These are phyloP conservation scores for Aspergillus hortae DNA, from an alignment of 2,329 filamentous ascomycete genomes.

Conservation along the genomic window DNA sequence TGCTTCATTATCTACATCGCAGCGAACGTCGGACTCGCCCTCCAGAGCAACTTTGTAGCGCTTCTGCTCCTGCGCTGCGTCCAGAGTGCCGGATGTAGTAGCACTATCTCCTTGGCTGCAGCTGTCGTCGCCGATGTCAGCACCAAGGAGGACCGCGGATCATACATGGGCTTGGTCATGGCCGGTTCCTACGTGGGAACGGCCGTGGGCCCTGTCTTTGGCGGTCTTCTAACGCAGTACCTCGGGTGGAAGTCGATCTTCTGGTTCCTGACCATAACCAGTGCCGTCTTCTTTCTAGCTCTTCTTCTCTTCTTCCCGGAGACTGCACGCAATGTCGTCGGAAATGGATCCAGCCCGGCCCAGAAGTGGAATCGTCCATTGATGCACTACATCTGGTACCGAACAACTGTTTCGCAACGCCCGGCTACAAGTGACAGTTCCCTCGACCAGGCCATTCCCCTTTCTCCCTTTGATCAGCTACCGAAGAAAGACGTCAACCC, in stretches of 20 bases:
- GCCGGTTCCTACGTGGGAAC: slow-evolving; percentile 54
- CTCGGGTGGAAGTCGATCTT: slow-evolving; percentile 63
- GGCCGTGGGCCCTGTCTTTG: slow-evolving; percentile 57
- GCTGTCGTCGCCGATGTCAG: slow-evolving; percentile 40
- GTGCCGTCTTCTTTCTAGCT: slow-evolving; percentile 49
- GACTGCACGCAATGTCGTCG: slow-evolving; percentile 40
- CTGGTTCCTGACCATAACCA: slow-evolving; percentile 62
- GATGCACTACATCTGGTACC: background rate
- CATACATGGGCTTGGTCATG: slow-evolving; percentile 24
- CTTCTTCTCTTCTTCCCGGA: slow-evolving; percentile 57
- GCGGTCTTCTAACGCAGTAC: slow-evolving; percentile 61
- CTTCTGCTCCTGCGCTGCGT: slow-evolving; percentile 37
- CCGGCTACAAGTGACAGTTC: slow-evolving; percentile 1
- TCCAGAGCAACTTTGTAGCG: slow-evolving; percentile 37
- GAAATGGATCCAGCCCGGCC: slow-evolving; percentile 30
- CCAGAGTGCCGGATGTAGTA: slow-evolving; percentile 41
- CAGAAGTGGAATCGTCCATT: slow-evolving; percentile 20
- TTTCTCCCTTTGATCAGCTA: slow-evolving; percentile 1
- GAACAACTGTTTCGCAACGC: background rate
- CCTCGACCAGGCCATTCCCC: too few species aligned
- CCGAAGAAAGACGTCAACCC: slow-evolving; percentile 5
- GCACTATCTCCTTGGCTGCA: slow-evolving; percentile 39
- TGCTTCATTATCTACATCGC: slow-evolving; percentile 50
- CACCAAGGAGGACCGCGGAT: slow-evolving; percentile 36
- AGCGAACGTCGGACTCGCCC: slow-evolving; percentile 38